Conservation (phyloP, 2,329 filamentous ascomycete species). For the Parastagonospora nodorum region DNA sequence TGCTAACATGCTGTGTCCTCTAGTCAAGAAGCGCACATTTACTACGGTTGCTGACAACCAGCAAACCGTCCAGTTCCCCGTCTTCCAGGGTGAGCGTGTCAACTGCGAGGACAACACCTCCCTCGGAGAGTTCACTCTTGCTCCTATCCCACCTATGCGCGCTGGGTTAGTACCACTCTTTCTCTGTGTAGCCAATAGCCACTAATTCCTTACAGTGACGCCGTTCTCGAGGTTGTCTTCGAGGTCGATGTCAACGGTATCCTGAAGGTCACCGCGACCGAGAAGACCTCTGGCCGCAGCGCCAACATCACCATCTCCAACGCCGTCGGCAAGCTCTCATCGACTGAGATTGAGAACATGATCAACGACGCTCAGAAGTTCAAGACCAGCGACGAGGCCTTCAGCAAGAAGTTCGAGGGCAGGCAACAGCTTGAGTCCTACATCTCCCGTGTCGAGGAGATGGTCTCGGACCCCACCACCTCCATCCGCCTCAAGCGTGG, state of each 20-base stretch:
- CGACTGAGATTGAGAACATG: conserved; percentile 96
- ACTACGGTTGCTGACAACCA: conserved; percentile 72
- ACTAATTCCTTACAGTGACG: conserved; percentile 57
- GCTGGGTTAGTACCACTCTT: conserved; percentile 11
- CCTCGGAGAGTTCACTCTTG: conserved; percentile 94
- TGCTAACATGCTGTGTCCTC: background rate
- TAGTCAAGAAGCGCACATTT: conserved; percentile 63
- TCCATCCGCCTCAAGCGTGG: conserved; percentile 98
- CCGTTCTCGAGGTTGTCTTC: conserved; percentile 96
- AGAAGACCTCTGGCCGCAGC: conserved; percentile 96
- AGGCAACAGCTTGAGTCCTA: conserved; percentile 99
- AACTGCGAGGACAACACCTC: conserved; percentile 99
- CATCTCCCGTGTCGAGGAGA: conserved; percentile 98
- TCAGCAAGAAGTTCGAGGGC: conserved; percentile 99
- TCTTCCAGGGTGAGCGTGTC: conserved; percentile 94
- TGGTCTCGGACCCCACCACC: conserved; percentile 93
- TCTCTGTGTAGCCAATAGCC: too few species aligned
- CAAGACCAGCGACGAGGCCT: conserved; percentile 97
- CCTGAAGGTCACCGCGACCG: conserved; percentile 97
- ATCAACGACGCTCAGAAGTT: conserved; percentile 97
- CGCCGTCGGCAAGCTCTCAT: conserved; percentile 97
- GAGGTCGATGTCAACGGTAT: conserved; percentile 99
- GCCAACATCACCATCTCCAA: conserved; percentile 99
- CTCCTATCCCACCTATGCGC: conserved; percentile 82
- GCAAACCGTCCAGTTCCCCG: conserved; percentile 86